Conservation (phyloP, 202 grass and related monocot species). For the Schoenoplectus tabernaemontani region DNA sequence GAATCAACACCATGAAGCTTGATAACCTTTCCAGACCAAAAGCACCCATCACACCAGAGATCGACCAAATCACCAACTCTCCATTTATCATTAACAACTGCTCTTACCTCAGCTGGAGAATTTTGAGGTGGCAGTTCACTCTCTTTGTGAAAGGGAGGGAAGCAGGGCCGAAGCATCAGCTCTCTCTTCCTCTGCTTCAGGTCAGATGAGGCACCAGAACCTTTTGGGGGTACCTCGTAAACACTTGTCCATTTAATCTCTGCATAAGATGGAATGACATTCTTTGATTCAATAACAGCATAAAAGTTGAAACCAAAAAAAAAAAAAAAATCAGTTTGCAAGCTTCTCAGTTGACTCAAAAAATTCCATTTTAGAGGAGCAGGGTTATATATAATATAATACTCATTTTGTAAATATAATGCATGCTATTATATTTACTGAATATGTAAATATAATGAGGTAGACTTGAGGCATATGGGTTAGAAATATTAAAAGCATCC, state of each 20-base stretch:
- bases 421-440: background rate
- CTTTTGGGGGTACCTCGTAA: background rate
- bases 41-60: constrained; percentile 3
- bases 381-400: background rate
- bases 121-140: background rate
- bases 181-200: background rate
- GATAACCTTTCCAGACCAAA: constrained; percentile 5
- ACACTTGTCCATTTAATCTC: background rate
- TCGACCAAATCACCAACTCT: constrained; percentile 14
- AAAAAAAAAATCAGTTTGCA: background rate
- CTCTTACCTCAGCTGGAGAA: background rate
- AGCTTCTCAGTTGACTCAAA: background rate
- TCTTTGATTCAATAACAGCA: background rate
- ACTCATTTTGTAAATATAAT: background rate
- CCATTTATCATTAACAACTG: background rate
- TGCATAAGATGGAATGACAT: background rate
- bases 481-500: background rate
- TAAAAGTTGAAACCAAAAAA: background rate
- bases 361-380: background rate
- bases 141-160: constrained; percentile 8
- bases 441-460: background rate
- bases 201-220: background rate
- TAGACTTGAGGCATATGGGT: background rate
- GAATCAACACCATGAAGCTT: background rate
- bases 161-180: constrained; percentile 9